Evolutionary conservation across 768 basidiomycete species (phyloP), one percentile per base, ranked within the genome.

Genomic region (Auriculariales sp.): DNA sequence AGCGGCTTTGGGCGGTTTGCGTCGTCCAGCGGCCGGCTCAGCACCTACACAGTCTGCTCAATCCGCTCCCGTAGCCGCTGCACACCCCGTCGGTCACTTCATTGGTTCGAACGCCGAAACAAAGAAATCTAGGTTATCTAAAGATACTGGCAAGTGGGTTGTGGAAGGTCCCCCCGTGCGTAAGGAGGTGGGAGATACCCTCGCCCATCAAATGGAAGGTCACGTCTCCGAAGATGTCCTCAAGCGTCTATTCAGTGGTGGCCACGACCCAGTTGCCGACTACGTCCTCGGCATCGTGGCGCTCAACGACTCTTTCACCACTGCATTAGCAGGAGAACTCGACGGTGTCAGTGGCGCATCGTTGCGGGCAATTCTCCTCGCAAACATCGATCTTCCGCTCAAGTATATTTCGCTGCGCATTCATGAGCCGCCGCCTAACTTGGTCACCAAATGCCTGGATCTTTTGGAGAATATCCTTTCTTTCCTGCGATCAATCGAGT

Each of bases 181-280:
- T 49, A 84, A 88, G 60, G 94, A 98, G 58, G 72, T 97, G 12
- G 77, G 83, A 31, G 94, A 97, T 34, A 66, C 81, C 11, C 68
- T 98, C 45, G 84, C 89, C 57, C 77, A 73, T 54, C 95, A 99
- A 64, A 97, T 98, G 91, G 91, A 93, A 56, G 73, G 80, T 7
- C 75, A 84, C 58, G 72, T 77, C 4, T 83, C 84, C 3, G 79
- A 82, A 53, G 84, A 92, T 2, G 66, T 98, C 2, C 63, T 85
- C 11, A 64, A 75, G 3, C 77, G 77, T 27, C 70, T 99, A 27
- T 99, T 97, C 69, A 97, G 94, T 59, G 87, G 85, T 53, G 95
- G 95, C 57, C 95, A 97, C 62, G 88, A 84, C 55, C 89, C 92
- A 4, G 83, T 97, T 55, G 93, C 90, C 57, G 95, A 98, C 61